A percentile compares a stretch with the other conserved stretches of the same genome.
These are phyloP conservation scores for Paecilomyces variotii DNA, from an alignment of 2,329 filamentous ascomycete genomes.

Conservation along the genomic window DNA sequence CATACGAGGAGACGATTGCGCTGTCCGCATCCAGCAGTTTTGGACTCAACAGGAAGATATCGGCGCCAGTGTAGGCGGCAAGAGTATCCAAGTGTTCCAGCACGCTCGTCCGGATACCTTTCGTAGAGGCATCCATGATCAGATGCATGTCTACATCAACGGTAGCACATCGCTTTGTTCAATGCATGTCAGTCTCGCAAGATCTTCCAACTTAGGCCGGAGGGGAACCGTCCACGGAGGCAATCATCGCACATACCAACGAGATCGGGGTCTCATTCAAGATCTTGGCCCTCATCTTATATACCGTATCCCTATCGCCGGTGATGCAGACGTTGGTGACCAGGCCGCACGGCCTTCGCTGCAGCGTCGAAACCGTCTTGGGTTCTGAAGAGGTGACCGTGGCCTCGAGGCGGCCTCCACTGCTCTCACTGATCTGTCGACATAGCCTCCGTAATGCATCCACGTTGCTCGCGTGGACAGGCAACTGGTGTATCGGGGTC, in stretches of 20 bases:
- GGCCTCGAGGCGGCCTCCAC: slow-evolving; percentile 67
- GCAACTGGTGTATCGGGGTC: slow-evolving; percentile 77
- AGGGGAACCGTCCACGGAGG: slow-evolving; percentile 6
- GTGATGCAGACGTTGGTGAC: slow-evolving; percentile 88
- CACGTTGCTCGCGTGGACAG: slow-evolving; percentile 84
- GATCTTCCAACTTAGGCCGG: not conserved
- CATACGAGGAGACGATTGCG: slow-evolving; percentile 63
- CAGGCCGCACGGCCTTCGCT: slow-evolving; percentile 46
- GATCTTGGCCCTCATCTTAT: slow-evolving; percentile 82
- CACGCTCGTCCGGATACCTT: slow-evolving; percentile 65
- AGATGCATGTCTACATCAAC: slow-evolving; percentile 90
- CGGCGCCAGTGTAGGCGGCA: slow-evolving; percentile 81
- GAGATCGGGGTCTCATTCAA: slow-evolving; percentile 87
- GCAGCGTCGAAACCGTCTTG: slow-evolving; percentile 50
- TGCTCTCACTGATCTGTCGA: slow-evolving; percentile 65
- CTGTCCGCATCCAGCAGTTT: slow-evolving; percentile 74
- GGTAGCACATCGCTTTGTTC: slow-evolving; percentile 70
- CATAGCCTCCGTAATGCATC: slow-evolving; percentile 72
- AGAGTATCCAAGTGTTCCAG: slow-evolving; percentile 80
- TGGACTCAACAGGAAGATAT: slow-evolving; percentile 91
- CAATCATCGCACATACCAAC: slow-evolving; percentile 56
- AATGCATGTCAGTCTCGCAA: not conserved
- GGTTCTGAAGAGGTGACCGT: slow-evolving; percentile 76
- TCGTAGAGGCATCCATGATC: slow-evolving; percentile 65
- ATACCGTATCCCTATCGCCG: slow-evolving; percentile 76